phyloP scores from a whole-genome alignment of 192 early-diverging fungal genomes.

The Coemansia sp. region DNA sequence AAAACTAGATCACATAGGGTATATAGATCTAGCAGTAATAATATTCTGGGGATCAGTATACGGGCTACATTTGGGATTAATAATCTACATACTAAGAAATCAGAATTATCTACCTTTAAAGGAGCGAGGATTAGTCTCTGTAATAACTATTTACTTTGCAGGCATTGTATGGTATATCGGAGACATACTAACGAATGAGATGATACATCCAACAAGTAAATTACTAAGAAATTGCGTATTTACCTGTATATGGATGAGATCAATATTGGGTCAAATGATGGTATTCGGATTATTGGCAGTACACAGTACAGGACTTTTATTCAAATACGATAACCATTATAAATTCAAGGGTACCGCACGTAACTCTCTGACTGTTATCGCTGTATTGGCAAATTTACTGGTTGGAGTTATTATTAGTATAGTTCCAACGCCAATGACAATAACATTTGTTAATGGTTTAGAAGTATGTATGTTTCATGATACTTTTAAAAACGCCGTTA shows the following conservation, averaged over 20 bases:
- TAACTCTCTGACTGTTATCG: background rate
- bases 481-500: conserved; percentile 22
- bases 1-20: conserved; percentile 34
- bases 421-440: conserved; percentile 10
- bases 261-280: conserved; percentile 27
- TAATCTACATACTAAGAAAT: conserved; percentile 31
- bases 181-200: conserved; percentile 33
- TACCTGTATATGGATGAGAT: conserved; percentile 37
- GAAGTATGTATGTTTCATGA: conserved; percentile 28
- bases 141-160: conserved; percentile 9
- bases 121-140: conserved; percentile 2
- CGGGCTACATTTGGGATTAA: conserved; percentile 20
- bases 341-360: background rate
- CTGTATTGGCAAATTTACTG: background rate
- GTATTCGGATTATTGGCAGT: conserved; percentile 3
- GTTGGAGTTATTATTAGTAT: conserved; percentile 18
- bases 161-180: conserved; percentile 42
- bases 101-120: conserved; percentile 30
- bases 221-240: conserved; percentile 33
- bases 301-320: background rate
- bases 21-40: conserved; percentile 27
- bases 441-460: conserved; percentile 13
- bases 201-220: conserved; percentile 21
- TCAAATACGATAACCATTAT: conserved; percentile 7
- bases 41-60: conserved; percentile 13